These are phyloP conservation scores for Fusarium newnesense DNA, from an alignment of 2,329 filamentous ascomycete genomes.

Conservation along the genomic window DNA sequence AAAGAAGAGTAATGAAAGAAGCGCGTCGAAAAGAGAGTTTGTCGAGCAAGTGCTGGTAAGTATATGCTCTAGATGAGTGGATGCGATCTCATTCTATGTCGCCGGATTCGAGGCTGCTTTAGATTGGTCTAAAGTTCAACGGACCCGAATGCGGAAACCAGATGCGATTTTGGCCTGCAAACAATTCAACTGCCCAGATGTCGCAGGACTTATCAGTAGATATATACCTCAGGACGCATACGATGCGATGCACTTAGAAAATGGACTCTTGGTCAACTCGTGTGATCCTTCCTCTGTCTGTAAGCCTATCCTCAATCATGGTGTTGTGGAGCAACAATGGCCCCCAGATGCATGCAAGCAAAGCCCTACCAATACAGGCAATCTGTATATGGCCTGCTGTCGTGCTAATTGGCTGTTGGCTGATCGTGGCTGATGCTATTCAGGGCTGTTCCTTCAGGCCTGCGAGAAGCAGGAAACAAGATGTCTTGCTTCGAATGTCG, in stretches of 20 bases:
- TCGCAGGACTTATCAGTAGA: constrained; percentile 17
- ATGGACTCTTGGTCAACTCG: constrained; percentile 4
- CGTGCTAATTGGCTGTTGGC: constrained; percentile 12
- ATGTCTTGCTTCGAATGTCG: constrained; percentile 14
- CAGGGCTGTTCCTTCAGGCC: constrained; percentile 22
- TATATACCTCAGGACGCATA: constrained; percentile 32
- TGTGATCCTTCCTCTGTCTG: constrained; percentile 11
- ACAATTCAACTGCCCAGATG: constrained; percentile 5
- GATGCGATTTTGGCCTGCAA: constrained; percentile 32
- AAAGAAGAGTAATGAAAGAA: constrained; percentile 3
- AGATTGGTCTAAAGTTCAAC: constrained; percentile 31
- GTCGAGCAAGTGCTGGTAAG: constrained; percentile 20
- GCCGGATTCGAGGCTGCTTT: constrained; percentile 33
- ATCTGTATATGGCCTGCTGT: constrained; percentile 5
- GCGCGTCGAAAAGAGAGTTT: constrained; percentile 24
- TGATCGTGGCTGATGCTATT: constrained; percentile 24
- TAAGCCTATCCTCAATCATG: constrained; percentile 11
- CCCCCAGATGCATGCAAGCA: constrained; percentile 34
- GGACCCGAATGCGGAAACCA: constrained; percentile 30
- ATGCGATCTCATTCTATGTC: constrained; percentile 16
- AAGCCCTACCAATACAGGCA: constrained; percentile 1
- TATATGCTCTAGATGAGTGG: constrained; percentile 23
- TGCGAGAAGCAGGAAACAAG: constrained; percentile 3
- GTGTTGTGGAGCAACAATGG: constrained; percentile 31
- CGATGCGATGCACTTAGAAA: constrained; percentile 16